These are phyloP conservation scores for Fusarium longipes DNA, from an alignment of 2,329 filamentous ascomycete species.

Conservation along the genomic window DNA sequence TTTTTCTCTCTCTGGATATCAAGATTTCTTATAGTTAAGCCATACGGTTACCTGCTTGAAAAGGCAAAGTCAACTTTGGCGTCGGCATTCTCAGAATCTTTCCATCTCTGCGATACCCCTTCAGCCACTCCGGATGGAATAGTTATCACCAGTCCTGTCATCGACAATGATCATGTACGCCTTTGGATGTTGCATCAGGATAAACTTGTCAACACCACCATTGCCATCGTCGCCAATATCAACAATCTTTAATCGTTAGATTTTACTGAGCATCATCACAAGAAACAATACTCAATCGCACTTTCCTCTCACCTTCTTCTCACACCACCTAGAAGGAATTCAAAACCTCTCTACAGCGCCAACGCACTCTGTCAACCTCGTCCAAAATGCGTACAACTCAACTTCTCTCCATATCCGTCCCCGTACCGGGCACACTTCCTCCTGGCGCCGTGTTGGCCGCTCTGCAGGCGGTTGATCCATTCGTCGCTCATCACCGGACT, in stretches of 20 bases:
- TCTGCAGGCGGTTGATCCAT: slow-evolving; percentile 55
- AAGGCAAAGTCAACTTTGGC: neutral
- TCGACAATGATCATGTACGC: slow-evolving; percentile 40
- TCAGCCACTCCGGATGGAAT: slow-evolving; percentile 10
- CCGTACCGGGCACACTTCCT: slow-evolving; percentile 55
- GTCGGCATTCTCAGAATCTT: neutral
- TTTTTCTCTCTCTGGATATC: slow-evolving; percentile 18
- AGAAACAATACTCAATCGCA: slow-evolving; percentile 1
- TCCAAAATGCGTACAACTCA: slow-evolving; percentile 48
- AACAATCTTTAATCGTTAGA: slow-evolving; percentile 4
- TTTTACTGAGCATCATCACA: slow-evolving; percentile 4
- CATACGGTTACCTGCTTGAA: neutral
- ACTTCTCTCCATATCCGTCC: slow-evolving; percentile 54
- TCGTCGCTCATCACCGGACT: slow-evolving; percentile 56
- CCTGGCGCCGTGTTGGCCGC: slow-evolving; percentile 53
- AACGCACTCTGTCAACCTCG: neutral
- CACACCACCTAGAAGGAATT: neutral
- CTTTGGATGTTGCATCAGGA: slow-evolving; percentile 32
- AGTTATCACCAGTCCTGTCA: slow-evolving; percentile 1
- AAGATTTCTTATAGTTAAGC: neutral
- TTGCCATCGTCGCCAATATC: slow-evolving; percentile 14
- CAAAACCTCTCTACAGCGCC: neutral
- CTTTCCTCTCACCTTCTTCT: neutral
- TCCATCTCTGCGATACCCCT: neutral
- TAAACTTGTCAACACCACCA: slow-evolving; percentile 26